Evolutionary conservation across 805 yeast genomes (phyloP).

Genomic region (Wickerhamiella qilinensis): DNA sequence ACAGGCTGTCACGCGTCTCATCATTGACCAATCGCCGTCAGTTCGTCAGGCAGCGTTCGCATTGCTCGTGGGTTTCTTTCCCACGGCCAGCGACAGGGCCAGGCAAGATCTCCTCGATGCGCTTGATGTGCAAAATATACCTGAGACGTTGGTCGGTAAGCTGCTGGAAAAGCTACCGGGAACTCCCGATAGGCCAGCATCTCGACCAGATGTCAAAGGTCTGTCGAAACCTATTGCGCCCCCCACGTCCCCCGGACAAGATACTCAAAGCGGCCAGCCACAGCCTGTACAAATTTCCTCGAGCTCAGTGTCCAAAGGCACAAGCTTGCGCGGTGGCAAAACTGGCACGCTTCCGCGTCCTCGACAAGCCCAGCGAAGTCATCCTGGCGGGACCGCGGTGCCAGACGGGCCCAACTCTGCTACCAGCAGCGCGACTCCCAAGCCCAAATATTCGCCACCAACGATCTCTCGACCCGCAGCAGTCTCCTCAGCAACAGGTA

Average conservation of each 20-base stretch:
- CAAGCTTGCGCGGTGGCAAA: neutral
- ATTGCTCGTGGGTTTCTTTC: slow-evolving; percentile 26
- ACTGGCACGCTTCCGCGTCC: neutral
- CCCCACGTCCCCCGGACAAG: neutral
- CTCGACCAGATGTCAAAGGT: too few species aligned
- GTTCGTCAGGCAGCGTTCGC: slow-evolving; percentile 16
- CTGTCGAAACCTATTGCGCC: neutral
- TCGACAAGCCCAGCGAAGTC: too few species aligned
- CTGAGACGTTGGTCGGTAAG: neutral
- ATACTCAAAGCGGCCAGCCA: too few species aligned
- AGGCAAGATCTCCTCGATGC: slow-evolving; percentile 31
- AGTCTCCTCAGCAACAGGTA: neutral
- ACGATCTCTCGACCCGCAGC: neutral
- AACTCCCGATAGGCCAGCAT: too few species aligned
- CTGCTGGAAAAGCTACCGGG: neutral
- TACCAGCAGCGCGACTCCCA: neutral
- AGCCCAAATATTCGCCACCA: neutral
- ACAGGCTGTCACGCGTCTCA: slow-evolving; percentile 18
- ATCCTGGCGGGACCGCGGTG: too few species aligned
- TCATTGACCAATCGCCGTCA: slow-evolving; percentile 14
- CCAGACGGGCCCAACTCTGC: neutral
- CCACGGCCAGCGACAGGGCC: slow-evolving; percentile 24
- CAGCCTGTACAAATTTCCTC: too few species aligned
- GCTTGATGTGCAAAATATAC: slow-evolving; percentile 20
- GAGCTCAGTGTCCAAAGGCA: neutral